Base-by-base conservation (phyloP, 345 rosid species). In the Psidium guajava region DNA sequence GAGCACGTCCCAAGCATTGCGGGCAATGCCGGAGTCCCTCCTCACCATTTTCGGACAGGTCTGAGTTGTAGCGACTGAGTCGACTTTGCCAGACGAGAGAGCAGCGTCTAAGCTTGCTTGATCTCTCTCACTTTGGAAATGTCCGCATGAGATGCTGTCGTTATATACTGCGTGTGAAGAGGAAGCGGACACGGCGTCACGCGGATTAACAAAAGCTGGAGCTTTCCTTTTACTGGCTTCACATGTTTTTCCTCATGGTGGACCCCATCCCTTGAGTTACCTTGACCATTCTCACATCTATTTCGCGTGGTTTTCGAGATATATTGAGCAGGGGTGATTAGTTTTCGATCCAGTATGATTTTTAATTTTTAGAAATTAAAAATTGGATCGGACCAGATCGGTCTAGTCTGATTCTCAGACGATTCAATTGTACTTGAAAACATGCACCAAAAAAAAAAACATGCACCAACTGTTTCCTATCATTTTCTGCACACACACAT, bases 1-100 rank as follows among this genome's bases (percentile, higher is more conserved):
- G 82, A 94, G 90, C 12, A 93, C 50, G 75, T 86, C 89, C 98
- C 97, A 94, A 4, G 92, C 95, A 86, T 86, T 89, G 2, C 53
- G 87, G 44, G 82, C 74, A 18, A 87, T 85, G 24, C 50, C 84
- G 2, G 28, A 36, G 83, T 82, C 56, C 83, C 14, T 0, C 25
- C 40, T 49, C 3, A 6, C 69, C 53, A 16, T 52, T 36, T 36
- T 9, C 0, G 1, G 13, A 36, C 20, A 14, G 54, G 20, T 52
- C 54, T 8, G 16, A 52, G 54, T 14, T 14, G 54, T 52, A 52
- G 54, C 54, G 54, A 52, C 54, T 13, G 16, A 14, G 16, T 16
- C 20, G 54, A 53, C 21, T 53, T 53, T 15, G 54, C 47, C 7
- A 69, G 80, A 32, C 3, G 24, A 69, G 36, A 69, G 47, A 36